A percentile compares a stretch with the other conserved stretches of the same genome.
Evolutionary conservation across 2,329 filamentous ascomycete genomes (phyloP).

Genomic region (Aspergillus thermomutatus): DNA sequence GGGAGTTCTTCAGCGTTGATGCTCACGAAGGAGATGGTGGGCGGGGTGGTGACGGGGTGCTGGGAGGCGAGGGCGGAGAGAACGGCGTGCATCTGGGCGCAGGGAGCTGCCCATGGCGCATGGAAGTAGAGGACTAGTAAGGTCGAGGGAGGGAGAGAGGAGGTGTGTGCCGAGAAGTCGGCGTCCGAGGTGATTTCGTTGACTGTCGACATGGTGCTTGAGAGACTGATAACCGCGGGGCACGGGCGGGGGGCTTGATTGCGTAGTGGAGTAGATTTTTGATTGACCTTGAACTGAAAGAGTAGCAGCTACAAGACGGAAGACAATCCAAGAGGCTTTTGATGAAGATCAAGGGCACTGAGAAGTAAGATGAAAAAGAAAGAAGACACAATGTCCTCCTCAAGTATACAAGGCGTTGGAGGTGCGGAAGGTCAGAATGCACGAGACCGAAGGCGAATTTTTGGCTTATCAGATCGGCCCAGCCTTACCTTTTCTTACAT

Average conservation of each 20-base stretch:
- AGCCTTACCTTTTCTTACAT: not conserved
- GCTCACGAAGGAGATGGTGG: constrained; percentile 74
- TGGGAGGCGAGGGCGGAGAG: constrained; percentile 81
- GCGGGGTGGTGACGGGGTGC: constrained; percentile 67
- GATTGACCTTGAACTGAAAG: constrained; percentile 56
- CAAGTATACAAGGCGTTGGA: not conserved
- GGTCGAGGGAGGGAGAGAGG: constrained; percentile 63
- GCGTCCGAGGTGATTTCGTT: constrained; percentile 71
- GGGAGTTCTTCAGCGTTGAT: constrained; percentile 93
- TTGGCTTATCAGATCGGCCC: constrained; percentile 32
- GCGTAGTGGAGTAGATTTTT: not conserved
- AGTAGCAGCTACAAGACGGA: not conserved
- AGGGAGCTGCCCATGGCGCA: constrained; percentile 93
- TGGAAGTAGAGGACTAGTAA: constrained; percentile 91
- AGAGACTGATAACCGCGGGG: not conserved
- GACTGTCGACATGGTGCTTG: constrained; percentile 65
- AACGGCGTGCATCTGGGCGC: constrained; percentile 87
- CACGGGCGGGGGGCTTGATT: constrained; percentile 1
- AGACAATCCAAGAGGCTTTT: not conserved
- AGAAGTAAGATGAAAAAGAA: not conserved
- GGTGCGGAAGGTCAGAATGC: constrained; percentile 2
- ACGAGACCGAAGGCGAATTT: constrained; percentile 19
- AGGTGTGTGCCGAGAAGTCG: constrained; percentile 68
- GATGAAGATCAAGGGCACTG: not conserved
- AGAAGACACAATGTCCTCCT: constrained; percentile 4